Conservation (phyloP, 805 yeast genomes). For the Millerago galiae region DNA sequence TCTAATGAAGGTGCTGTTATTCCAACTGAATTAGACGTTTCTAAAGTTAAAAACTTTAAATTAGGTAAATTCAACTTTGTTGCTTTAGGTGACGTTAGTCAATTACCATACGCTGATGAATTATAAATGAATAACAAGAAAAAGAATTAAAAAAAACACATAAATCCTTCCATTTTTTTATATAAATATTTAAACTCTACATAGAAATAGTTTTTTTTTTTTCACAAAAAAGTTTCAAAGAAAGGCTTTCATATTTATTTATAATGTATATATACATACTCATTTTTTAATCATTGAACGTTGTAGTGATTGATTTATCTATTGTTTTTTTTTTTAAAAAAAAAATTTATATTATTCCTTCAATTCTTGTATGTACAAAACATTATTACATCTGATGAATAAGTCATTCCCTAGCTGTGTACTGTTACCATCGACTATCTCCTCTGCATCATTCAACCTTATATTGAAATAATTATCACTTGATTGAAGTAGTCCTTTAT, state of each 20-base stretch:
- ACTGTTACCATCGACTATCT: conserved; percentile 40
- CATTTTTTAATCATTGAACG: background rate
- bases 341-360: conserved; percentile 8
- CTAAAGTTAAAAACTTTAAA: conserved; percentile 36
- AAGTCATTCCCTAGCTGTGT: conserved; percentile 65
- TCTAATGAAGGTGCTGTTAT: conserved; percentile 32
- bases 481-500: conserved; percentile 68
- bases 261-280: conserved; percentile 6
- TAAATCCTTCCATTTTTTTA: background rate
- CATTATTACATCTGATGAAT: conserved; percentile 87
- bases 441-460: conserved; percentile 59
- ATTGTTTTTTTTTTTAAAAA: too few species aligned
- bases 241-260: conserved; percentile 7
- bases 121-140: conserved; percentile 38
- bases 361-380: conserved; percentile 39
- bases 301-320: background rate
- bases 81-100: conserved; percentile 83
- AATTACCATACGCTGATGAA: conserved; percentile 86
- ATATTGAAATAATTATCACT: conserved; percentile 92
- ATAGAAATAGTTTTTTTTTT: background rate
- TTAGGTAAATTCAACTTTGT: conserved; percentile 71
- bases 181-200: background rate
- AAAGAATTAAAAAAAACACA: conserved; percentile 1
- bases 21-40: conserved; percentile 31
- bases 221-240: background rate